A percentile compares a stretch with the other conserved stretches of the same genome.
Conservation (phyloP, 495 filamentous ascomycete species). For the Parathielavia hyrcaniae region DNA sequence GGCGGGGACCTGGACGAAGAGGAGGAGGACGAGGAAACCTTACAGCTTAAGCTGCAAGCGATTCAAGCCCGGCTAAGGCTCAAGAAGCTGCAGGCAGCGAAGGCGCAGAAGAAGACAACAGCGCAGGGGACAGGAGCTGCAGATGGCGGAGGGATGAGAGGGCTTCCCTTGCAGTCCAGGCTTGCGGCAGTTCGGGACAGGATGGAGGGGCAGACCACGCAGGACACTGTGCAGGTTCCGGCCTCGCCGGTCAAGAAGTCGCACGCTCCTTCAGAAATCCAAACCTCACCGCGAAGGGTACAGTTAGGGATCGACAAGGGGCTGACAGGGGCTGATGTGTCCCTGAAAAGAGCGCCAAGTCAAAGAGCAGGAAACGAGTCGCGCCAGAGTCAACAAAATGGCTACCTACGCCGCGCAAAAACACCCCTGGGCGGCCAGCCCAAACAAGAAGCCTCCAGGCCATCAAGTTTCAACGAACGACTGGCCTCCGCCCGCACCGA, state of each 20-base stretch:
- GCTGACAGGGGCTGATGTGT: slow-evolving; percentile 72
- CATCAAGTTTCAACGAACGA: slow-evolving; percentile 78
- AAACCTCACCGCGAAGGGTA: slow-evolving; percentile 72
- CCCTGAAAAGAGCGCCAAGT: slow-evolving; percentile 66
- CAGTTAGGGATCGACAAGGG: slow-evolving; percentile 88
- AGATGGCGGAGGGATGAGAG: slow-evolving; percentile 19
- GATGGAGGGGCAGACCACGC: slow-evolving; percentile 34
- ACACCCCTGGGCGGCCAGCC: slow-evolving; percentile 28
- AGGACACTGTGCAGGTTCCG: slow-evolving; percentile 64
- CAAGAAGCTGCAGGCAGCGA: slow-evolving; percentile 70
- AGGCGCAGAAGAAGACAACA: slow-evolving; percentile 35
- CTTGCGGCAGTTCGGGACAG: slow-evolving; percentile 26
- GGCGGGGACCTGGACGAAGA: slow-evolving; percentile 54
- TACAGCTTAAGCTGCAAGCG: slow-evolving; percentile 73
- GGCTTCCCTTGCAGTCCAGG: slow-evolving; percentile 25
- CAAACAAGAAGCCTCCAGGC: slow-evolving; percentile 35
- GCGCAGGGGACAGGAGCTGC: slow-evolving; percentile 13
- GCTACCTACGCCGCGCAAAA: slow-evolving; percentile 41
- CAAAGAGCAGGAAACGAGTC: slow-evolving; percentile 32
- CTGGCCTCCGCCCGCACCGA: slow-evolving; percentile 62
- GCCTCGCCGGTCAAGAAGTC: slow-evolving; percentile 63
- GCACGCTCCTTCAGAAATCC: slow-evolving; percentile 39
- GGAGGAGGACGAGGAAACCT: slow-evolving; percentile 85
- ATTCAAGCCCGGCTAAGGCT: slow-evolving; percentile 84
- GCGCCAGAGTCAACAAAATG: slow-evolving; percentile 26